Conservation (phyloP, 2,329 filamentous ascomycete species). For the Beauveria pseudobassiana region DNA sequence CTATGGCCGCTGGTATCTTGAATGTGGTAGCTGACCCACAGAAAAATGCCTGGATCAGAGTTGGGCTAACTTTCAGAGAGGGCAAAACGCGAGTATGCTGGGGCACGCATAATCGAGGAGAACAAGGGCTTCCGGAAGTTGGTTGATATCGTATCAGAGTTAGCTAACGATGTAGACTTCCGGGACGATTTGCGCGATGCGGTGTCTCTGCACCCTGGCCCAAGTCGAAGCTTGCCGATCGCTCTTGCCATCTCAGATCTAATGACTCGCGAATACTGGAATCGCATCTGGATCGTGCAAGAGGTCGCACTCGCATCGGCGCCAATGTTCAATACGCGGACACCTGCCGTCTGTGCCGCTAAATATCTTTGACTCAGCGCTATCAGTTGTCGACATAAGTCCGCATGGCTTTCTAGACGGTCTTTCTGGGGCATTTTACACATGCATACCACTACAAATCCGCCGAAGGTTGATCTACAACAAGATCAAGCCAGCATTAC, state of each 20-base stretch:
- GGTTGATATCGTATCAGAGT: background rate
- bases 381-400: background rate
- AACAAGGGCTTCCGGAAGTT: background rate
- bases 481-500: background rate
- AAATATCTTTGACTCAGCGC: slow-evolving; percentile 9
- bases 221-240: background rate
- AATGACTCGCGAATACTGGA: background rate
- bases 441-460: background rate
- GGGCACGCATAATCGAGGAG: background rate
- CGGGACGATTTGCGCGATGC: background rate
- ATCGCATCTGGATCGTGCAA: slow-evolving; percentile 11
- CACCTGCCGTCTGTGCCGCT: slow-evolving; percentile 7
- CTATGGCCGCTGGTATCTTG: slow-evolving; percentile 10
- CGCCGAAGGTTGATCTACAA: slow-evolving; percentile 2
- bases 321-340: too few species aligned
- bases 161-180: background rate
- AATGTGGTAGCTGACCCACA: background rate
- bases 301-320: slow-evolving; percentile 5
- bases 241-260: background rate
- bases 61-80: background rate
- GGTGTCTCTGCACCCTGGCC: background rate
- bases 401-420: background rate
- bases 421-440: background rate
- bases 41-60: background rate
- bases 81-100: background rate